Conservation (phyloP, 768 basidiomycete species). For the Lentinula edodes region DNA sequence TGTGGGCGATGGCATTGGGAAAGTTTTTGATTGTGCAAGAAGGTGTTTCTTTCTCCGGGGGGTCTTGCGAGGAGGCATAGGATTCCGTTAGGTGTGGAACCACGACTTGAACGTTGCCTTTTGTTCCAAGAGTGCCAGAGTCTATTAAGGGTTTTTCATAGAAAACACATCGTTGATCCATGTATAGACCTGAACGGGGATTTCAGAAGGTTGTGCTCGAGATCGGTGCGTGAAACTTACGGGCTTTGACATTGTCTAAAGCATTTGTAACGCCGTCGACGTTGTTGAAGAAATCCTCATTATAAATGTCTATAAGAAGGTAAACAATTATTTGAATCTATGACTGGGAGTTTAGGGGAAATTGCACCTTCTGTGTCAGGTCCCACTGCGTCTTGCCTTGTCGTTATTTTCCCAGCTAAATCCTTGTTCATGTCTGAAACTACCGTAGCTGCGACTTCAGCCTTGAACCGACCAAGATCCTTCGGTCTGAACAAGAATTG, state of each 20-base stretch:
- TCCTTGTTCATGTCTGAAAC: conserved; percentile 96
- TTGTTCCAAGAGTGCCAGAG: conserved; percentile 96
- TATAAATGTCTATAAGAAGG: conserved; percentile 65
- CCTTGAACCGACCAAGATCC: conserved; percentile 95
- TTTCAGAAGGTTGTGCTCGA: background rate
- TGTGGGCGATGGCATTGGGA: conserved; percentile 96
- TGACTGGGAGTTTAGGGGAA: background rate
- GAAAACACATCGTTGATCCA: conserved; percentile 98
- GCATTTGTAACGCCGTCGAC: conserved; percentile 97
- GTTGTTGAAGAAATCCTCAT: conserved; percentile 78
- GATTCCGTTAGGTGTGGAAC: conserved; percentile 94
- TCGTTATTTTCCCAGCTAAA: conserved; percentile 76
- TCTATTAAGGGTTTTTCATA: conserved; percentile 94
- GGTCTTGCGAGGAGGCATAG: conserved; percentile 96
- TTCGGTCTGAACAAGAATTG: conserved; percentile 97
- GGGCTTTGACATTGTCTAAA: conserved; percentile 93
- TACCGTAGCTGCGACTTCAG: conserved; percentile 87
- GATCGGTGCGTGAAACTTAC: conserved; percentile 38
- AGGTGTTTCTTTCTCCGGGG: conserved; percentile 95
- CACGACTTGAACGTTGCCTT: conserved; percentile 95
- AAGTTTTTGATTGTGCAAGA: conserved; percentile 99
- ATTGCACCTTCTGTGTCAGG: conserved; percentile 78
- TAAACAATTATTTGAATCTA: conserved; percentile 2
- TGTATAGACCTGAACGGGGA: conserved; percentile 69
- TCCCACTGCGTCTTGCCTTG: conserved; percentile 92